A percentile compares a stretch with the other conserved stretches of the same genome.
phyloP scores from a whole-genome alignment of 495 filamentous ascomycete species.

The Cudoniella acicularis region DNA sequence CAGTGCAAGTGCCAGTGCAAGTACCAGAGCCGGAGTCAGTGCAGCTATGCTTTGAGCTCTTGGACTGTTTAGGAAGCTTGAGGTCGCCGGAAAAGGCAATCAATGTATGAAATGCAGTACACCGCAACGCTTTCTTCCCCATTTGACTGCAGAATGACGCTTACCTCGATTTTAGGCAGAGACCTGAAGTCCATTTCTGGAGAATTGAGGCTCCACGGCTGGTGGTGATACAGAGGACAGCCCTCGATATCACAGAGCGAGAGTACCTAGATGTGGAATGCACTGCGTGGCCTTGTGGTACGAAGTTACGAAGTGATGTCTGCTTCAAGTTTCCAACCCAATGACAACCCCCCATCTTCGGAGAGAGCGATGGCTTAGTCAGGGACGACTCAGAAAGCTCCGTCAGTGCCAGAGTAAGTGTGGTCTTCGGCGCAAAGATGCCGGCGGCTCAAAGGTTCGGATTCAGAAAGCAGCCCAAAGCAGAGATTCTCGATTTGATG shows the following conservation, averaged over 20 bases:
- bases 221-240: too few species aligned
- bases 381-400: not conserved
- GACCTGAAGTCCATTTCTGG: slow-evolving; percentile 20
- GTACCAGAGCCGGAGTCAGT: too few species aligned
- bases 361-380: not conserved
- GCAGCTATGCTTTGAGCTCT: not conserved
- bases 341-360: too few species aligned
- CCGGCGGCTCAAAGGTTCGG: not conserved
- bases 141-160: slow-evolving; percentile 1
- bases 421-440: not conserved
- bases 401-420: not conserved
- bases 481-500: too few species aligned
- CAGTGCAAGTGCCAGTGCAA: too few species aligned
- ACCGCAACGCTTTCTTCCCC: not conserved
- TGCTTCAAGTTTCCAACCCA: not conserved
- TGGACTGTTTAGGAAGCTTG: not conserved
- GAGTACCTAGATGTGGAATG: too few species aligned
- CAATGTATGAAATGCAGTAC: slow-evolving; percentile 6
- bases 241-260: too few species aligned
- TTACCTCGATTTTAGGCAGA: slow-evolving; percentile 21
- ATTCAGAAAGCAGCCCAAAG: too few species aligned
- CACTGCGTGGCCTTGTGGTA: too few species aligned
- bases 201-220: not conserved
- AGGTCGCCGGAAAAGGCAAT: not conserved
- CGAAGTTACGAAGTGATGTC: not conserved